Evolutionary conservation across 768 basidiomycete genomes (phyloP).

Genomic region (Kwoniella europaea): DNA sequence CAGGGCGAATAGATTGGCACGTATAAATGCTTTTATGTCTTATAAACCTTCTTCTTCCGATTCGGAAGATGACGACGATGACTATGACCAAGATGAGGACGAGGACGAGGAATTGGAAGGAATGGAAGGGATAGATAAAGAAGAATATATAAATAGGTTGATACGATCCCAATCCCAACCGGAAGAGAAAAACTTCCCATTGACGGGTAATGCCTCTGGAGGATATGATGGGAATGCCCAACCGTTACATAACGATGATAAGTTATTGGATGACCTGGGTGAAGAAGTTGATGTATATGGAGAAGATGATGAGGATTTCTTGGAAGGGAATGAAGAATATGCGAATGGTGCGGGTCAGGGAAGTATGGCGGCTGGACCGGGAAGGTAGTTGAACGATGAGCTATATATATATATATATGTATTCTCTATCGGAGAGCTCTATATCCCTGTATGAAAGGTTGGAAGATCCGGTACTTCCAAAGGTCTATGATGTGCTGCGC

Average conservation of each 20-base stretch:
- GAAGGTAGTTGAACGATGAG: neutral
- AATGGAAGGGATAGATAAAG: constrained; percentile 16
- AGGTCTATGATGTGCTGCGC: too few relatives aligned
- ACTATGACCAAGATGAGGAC: constrained; percentile 28
- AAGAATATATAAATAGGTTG: constrained; percentile 18
- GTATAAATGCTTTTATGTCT: constrained; percentile 48
- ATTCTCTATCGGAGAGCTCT: too few relatives aligned
- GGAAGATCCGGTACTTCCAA: too few relatives aligned
- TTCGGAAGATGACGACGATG: constrained; percentile 30
- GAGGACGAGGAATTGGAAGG: constrained; percentile 5
- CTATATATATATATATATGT: too few relatives aligned
- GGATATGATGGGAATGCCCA: constrained; percentile 26
- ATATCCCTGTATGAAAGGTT: too few relatives aligned
- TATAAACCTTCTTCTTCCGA: constrained; percentile 29
- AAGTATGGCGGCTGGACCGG: constrained; percentile 21
- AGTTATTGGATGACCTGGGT: constrained; percentile 22
- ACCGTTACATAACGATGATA: constrained; percentile 3
- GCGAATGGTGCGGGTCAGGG: constrained; percentile 18
- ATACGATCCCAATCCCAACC: constrained; percentile 6
- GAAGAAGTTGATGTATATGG: constrained; percentile 44
- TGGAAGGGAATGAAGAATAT: constrained; percentile 49
- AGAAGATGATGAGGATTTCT: constrained; percentile 46
- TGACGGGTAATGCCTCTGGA: constrained; percentile 20
- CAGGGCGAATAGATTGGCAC: constrained; percentile 36
- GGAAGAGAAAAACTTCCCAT: constrained; percentile 23